Base-by-base conservation (phyloP, 2,329 filamentous ascomycete species). In the Alternaria longipes region DNA sequence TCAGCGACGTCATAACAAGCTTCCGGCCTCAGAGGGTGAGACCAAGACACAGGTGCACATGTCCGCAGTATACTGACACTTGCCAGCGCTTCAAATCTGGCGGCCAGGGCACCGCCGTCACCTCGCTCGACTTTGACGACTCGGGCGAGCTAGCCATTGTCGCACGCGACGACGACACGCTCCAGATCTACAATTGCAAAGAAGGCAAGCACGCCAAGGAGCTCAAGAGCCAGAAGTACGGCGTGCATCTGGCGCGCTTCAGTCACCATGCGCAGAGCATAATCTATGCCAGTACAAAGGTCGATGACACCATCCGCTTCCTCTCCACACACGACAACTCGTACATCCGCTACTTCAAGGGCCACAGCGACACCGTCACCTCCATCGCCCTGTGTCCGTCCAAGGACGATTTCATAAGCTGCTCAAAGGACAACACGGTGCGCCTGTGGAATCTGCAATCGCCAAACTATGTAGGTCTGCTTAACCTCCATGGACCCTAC, bases 41-140 rank as follows among this genome's bases (percentile, higher is more conserved):
- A 40, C 5, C 28, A 30, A 30, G 28, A 30, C 8, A 30, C 28
- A 5, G 11, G 9, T 30, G 28, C 28, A 30, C 28, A 11, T 11
- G 28, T 30, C 28, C 8, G 11, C 28, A 9, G 11, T 11, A n/a
- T 47, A 56, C 70, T 75, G 28, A 75, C 60, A 5, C 14, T 12
- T 2, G 22, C 20, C 72, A 83, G 76, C 79, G 80, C 62, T 84
- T 85, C 79, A 82, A 81, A 66, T 69, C 81, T 0, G 75, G 79
- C 22, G 71, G 72, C 59, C 79, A 83, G 9, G 82, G 84, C 52
- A 87, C 89, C 4, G 85, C 89, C 66, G 88, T 97, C 61, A 91
- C 95, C 8, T 98, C 94, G 2, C 87, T 99, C 71, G 94, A 99
- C 82, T 99, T 97, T 77, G 94, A 98, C 79, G 94, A 98, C 81